Evolutionary conservation across 2,329 filamentous ascomycete species (phyloP).

Genomic region (Fusarium chuoi): DNA sequence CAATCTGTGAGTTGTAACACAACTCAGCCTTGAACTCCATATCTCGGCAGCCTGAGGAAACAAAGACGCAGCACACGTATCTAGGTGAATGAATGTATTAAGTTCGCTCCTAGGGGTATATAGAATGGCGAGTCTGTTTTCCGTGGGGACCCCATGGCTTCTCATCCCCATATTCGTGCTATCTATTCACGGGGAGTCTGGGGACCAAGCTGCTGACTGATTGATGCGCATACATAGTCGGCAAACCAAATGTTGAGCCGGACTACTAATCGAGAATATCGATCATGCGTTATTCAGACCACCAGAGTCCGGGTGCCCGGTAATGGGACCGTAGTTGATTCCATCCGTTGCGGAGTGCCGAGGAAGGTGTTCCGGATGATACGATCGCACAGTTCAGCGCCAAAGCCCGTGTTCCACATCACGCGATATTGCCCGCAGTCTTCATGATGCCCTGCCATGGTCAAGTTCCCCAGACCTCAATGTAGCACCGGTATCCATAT

Average conservation of each 20-base stretch:
- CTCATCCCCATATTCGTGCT: not conserved
- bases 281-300: conserved; percentile 36
- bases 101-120: not conserved
- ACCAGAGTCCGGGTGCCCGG: not conserved
- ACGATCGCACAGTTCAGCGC: conserved; percentile 24
- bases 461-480: conserved; percentile 24
- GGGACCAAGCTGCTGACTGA: not conserved
- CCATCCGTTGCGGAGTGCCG: conserved; percentile 35
- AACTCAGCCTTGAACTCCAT: not conserved
- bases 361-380: conserved; percentile 31
- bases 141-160: conserved; percentile 23
- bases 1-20: not conserved
- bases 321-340: not conserved
- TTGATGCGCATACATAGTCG: not conserved
- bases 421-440: conserved; percentile 27
- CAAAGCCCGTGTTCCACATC: conserved; percentile 26
- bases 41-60: not conserved
- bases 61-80: not conserved
- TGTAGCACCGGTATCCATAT: not conserved
- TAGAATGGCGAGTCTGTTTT: not conserved
- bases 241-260: conserved; percentile 12
- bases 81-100: not conserved
- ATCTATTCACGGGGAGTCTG: conserved; percentile 2
- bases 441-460: not conserved
- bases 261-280: conserved; percentile 8